phyloP scores from a whole-genome alignment of 208 protist genomes.

The Wallacemonas collosoma region DNA sequence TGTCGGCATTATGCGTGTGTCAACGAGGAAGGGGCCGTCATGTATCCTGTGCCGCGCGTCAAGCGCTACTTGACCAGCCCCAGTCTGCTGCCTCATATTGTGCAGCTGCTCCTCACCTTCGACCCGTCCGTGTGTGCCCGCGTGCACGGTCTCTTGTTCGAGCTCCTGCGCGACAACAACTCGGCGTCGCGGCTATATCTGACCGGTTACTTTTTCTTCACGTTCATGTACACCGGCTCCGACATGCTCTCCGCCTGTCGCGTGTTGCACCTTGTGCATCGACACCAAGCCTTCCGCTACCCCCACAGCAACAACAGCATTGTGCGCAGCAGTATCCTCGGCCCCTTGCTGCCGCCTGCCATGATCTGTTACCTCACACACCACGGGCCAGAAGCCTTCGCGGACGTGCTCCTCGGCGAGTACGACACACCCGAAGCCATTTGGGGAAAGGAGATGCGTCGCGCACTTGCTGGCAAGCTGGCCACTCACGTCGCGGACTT shows the following conservation, averaged over 20 bases:
- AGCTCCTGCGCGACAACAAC: constrained; percentile 91
- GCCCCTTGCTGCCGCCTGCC: constrained; percentile 88
- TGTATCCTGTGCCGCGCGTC: constrained; percentile 92
- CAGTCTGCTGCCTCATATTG: constrained; percentile 89
- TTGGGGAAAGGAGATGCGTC: constrained; percentile 94
- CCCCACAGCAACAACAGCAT: constrained; percentile 52
- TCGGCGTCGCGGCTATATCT: constrained; percentile 83
- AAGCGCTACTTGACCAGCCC: constrained; percentile 88
- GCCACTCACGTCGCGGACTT: constrained; percentile 92
- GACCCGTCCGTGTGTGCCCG: constrained; percentile 83
- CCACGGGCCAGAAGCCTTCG: constrained; percentile 91
- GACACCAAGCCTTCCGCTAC: constrained; percentile 81
- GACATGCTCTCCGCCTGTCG: constrained; percentile 91
- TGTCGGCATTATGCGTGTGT: constrained; percentile 89
- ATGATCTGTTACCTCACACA: constrained; percentile 94
- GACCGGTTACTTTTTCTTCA: constrained; percentile 95
- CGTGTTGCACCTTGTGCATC: constrained; percentile 84
- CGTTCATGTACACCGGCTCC: constrained; percentile 94
- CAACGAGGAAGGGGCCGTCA: constrained; percentile 83
- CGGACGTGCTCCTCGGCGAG: constrained; percentile 91
- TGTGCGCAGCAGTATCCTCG: constrained; percentile 79
- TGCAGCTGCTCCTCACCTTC: constrained; percentile 95
- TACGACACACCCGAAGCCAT: constrained; percentile 96
- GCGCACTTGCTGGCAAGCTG: constrained; percentile 89
- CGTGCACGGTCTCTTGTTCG: constrained; percentile 80